Evolutionary conservation across 2,329 filamentous ascomycete genomes (phyloP).

Genomic region (Cladosporium sp.): DNA sequence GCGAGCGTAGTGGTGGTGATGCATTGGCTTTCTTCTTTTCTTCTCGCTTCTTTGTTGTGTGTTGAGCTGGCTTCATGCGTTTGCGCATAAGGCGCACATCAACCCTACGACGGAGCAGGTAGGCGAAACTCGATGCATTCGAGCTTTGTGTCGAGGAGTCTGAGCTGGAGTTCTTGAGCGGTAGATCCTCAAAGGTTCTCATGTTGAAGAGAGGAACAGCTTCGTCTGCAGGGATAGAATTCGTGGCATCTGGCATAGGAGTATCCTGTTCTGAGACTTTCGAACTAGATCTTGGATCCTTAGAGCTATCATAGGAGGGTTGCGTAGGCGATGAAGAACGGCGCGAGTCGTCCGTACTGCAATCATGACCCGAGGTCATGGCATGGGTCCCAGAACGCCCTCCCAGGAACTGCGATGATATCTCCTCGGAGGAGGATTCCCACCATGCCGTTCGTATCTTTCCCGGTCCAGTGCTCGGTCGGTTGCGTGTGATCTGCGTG

Average conservation of each 20-base stretch:
- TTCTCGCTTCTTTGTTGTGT: constrained; percentile 16
- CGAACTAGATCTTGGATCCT: too few species aligned
- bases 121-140: constrained; percentile 26
- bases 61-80: constrained; percentile 24
- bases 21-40: not conserved
- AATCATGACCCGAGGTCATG: constrained; percentile 5
- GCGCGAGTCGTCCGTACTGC: not conserved
- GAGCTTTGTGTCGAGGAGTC: constrained; percentile 18
- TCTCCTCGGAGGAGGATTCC: constrained; percentile 25
- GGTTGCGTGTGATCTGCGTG: constrained; percentile 16
- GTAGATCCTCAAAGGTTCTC: constrained; percentile 2
- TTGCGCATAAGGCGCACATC: constrained; percentile 26
- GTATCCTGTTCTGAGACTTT: too few species aligned
- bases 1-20: constrained; percentile 14
- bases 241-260: not conserved
- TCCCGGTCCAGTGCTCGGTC: constrained; percentile 26
- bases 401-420: constrained; percentile 33
- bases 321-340: not conserved
- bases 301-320: not conserved
- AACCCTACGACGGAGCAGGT: constrained; percentile 18
- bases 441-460: constrained; percentile 26
- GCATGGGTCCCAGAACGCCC: constrained; percentile 28
- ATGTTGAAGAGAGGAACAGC: not conserved
- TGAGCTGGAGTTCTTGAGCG: constrained; percentile 16
- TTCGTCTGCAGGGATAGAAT: not conserved